Conservation (phyloP, 1,284 basidiomycete genomes). For the Pisolithus thermaeus region DNA sequence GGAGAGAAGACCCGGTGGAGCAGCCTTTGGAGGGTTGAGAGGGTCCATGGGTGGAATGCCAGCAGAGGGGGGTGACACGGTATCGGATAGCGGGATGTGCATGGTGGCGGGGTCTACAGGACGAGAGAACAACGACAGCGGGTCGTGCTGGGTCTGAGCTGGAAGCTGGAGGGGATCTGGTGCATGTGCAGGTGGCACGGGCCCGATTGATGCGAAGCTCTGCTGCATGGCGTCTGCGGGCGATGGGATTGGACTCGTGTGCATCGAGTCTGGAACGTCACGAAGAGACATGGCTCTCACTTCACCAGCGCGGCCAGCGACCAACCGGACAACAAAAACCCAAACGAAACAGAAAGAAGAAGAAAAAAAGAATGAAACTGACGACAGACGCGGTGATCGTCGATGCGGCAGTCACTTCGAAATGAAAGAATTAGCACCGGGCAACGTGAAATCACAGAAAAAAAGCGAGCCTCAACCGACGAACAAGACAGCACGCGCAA, state of each 20-base stretch:
- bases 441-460: background rate
- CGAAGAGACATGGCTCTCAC: constrained; percentile 13
- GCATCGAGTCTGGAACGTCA: constrained; percentile 15
- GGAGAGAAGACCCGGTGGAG: constrained; percentile 30
- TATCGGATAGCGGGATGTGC: constrained; percentile 34
- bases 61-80: constrained; percentile 21
- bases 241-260: constrained; percentile 11
- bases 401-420: background rate
- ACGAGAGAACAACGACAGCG: constrained; percentile 33
- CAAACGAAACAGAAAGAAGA: background rate
- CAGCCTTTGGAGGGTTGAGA: constrained; percentile 21
- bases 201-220: constrained; percentile 10
- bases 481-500: background rate
- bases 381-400: background rate
- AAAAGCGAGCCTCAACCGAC: background rate
- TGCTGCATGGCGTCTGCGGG: constrained; percentile 7
- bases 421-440: background rate
- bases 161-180: constrained; percentile 20
- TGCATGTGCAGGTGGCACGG: constrained; percentile 17
- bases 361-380: background rate
- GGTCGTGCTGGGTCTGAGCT: constrained; percentile 26
- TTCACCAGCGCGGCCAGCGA: constrained; percentile 2
- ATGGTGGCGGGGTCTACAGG: constrained; percentile 36
- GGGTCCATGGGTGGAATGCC: constrained; percentile 39
- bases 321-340: no score